Evolutionary conservation across 768 basidiomycete species (phyloP), one percentile per base, ranked within the genome.

Genomic region (Podaxis mareebaensis): DNA sequence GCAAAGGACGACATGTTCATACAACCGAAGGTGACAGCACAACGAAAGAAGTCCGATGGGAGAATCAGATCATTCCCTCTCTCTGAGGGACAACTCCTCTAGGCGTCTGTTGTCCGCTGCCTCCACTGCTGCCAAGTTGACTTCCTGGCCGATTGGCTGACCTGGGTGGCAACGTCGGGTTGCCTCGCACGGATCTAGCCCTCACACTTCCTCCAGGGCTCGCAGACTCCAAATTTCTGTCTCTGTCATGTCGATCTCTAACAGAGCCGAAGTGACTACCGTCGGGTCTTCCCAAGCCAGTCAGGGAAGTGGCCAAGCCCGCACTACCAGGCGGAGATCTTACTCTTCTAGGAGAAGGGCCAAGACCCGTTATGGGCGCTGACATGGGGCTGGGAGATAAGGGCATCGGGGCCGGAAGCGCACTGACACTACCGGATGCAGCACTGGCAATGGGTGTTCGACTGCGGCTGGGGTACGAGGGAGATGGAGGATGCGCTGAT

Each of bases 121-220:
- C 33, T 20, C 54, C 54, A 30, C 17, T 63, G 24, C 77, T 78
- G 13, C 77, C 79, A 20, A 78, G 67, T 30, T 77, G 70, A 69
- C 87, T 90, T 12, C 83, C 82, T 2, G 91, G 90, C 10, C 90
- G 78, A 72, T 89, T 85, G 22, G 77, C 77, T 60, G 90, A 91
- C 55, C 90, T 70, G 22, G 73, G 81, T 17, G 90, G 89, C 3
- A 87, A 84, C 22, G 70, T 67, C 24, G 64, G 64, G 22, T 64
- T 65, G 7, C 26, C 54, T 20, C 56, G 58, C 28, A 38, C 42
- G 5, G 69, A 70, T 30, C 70, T 68, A 0, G 83, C 86, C 0
- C 82, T 83, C n/a, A 83, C 83, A 67, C 81, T 80, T 15, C 71
- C 74, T 55, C 74, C 69, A 1, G 76, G 73, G 46, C 76, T 74